Conservation (phyloP, 768 basidiomycete genomes). For the Pleurotus djamor region DNA sequence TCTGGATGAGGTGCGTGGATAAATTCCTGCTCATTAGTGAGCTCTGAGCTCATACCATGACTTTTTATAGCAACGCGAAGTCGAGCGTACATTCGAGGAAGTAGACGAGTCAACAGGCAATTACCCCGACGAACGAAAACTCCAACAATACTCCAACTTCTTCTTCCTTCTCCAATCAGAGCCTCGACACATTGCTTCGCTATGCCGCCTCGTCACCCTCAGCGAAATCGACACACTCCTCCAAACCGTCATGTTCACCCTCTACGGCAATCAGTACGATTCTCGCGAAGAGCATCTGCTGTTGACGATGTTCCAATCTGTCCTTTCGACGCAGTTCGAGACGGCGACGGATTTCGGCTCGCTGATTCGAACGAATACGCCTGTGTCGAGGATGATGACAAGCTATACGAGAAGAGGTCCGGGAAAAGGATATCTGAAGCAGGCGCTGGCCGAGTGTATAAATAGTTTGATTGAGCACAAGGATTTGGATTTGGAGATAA, state of each 20-base stretch:
- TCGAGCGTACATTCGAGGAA: conserved; percentile 92
- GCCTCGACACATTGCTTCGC: conserved; percentile 91
- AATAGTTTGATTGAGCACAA: conserved; percentile 99
- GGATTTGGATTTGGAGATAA: conserved; percentile 98
- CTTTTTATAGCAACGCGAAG: conserved; percentile 79
- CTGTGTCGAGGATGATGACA: conserved; percentile 99
- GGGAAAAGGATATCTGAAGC: conserved; percentile 97
- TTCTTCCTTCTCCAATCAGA: conserved; percentile 99
- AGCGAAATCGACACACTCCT: conserved; percentile 98
- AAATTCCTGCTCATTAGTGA: too few species aligned
- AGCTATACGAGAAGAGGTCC: conserved; percentile 98
- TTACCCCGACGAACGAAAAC: conserved; percentile 91
- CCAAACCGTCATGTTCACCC: conserved; percentile 99
- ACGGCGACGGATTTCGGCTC: conserved; percentile 98
- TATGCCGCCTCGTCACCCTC: conserved; percentile 93
- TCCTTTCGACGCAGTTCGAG: conserved; percentile 97
- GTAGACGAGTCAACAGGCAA: conserved; percentile 89
- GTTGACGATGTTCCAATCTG: conserved; percentile 99
- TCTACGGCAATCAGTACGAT: conserved; percentile 99
- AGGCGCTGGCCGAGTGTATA: conserved; percentile 94
- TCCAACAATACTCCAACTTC: conserved; percentile 95
- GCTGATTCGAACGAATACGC: conserved; percentile 95
- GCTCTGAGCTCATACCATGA: conserved; percentile 10
- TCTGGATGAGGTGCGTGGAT: conserved; percentile 73
- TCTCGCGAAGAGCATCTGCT: conserved; percentile 96